Conservation (phyloP, 306 rosid genomes). For the Begonia fuchsioides region DNA sequence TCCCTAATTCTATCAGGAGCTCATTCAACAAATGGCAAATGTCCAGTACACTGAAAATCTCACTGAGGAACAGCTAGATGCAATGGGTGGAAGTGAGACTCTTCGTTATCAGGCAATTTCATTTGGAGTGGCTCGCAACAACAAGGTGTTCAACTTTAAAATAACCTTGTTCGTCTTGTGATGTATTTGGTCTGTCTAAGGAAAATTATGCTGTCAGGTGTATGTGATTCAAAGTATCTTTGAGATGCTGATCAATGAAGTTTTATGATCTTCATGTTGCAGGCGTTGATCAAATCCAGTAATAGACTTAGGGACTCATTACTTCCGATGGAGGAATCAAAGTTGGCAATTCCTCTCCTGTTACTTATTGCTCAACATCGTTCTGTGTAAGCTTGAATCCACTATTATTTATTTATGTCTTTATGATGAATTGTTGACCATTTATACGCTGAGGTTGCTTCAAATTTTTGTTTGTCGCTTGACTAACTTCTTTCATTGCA, state of each 20-base stretch:
- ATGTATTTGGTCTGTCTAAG: too few species aligned
- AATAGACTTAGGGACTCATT: conserved; percentile 83
- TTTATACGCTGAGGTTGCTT: too few species aligned
- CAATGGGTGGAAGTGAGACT: conserved; percentile 98
- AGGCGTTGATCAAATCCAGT: conserved; percentile 84
- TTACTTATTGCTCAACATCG: conserved; percentile 95
- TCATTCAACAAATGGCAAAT: conserved; percentile 98
- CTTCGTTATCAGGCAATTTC: conserved; percentile 90
- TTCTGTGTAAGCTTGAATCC: conserved; percentile 53
- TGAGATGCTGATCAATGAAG: background rate
- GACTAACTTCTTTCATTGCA: too few species aligned
- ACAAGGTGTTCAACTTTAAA: conserved; percentile 40
- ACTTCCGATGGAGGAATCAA: conserved; percentile 82
- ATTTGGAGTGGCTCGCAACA: conserved; percentile 81
- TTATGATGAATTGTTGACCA: too few species aligned
- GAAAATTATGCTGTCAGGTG: too few species aligned
- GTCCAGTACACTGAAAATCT: conserved; percentile 92
- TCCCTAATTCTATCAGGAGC: conserved; percentile 48
- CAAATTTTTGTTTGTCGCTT: too few species aligned
- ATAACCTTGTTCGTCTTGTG: too few species aligned
- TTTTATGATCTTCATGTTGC: conserved; percentile 10
- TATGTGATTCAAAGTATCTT: too few species aligned
- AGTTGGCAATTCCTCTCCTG: conserved; percentile 77
- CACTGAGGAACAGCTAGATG: conserved; percentile 94
- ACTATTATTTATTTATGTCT: background rate